Evolutionary conservation across 2,329 filamentous ascomycete species (phyloP).

Genomic region (Grosmannia clavigera): DNA sequence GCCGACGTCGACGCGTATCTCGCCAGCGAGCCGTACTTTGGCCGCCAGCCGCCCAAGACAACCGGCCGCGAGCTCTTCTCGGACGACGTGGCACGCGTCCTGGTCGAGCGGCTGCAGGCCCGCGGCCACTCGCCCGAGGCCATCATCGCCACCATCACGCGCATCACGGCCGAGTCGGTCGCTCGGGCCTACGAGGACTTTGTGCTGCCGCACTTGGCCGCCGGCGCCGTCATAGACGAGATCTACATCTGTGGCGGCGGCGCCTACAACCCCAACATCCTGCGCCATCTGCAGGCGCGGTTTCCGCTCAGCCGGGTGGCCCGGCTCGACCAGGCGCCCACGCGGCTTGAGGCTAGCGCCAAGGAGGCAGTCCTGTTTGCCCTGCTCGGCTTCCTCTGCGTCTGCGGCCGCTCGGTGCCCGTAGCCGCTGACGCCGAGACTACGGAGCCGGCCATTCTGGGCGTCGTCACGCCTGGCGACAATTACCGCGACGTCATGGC

Average conservation of each 20-base stretch:
- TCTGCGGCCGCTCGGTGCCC: background rate
- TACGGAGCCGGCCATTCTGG: background rate
- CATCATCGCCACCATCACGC: constrained; percentile 1
- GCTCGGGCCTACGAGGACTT: constrained; percentile 1
- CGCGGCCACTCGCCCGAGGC: background rate
- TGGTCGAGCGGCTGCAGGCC: background rate
- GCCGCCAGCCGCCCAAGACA: background rate
- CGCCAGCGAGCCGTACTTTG: background rate
- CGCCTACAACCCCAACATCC: constrained; percentile 2
- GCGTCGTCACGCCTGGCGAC: background rate
- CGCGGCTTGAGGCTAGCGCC: background rate
- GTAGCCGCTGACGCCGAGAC: background rate
- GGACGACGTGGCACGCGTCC: background rate
- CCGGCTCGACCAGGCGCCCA: background rate
- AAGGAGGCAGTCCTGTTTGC: constrained; percentile 2
- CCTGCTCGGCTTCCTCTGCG: background rate
- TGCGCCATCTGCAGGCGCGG: background rate
- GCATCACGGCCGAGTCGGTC: constrained; percentile 2
- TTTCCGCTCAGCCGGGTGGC: background rate
- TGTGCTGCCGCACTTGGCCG: background rate
- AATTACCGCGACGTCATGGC: background rate
- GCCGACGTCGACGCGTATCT: background rate
- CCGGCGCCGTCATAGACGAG: background rate
- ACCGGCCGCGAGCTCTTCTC: constrained; percentile 1
- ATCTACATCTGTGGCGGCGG: constrained; percentile 1